A percentile compares a stretch with the other conserved stretches of the same genome.
Evolutionary conservation across 495 filamentous ascomycete species (phyloP).

Genomic region (Penicillium antarcticum): DNA sequence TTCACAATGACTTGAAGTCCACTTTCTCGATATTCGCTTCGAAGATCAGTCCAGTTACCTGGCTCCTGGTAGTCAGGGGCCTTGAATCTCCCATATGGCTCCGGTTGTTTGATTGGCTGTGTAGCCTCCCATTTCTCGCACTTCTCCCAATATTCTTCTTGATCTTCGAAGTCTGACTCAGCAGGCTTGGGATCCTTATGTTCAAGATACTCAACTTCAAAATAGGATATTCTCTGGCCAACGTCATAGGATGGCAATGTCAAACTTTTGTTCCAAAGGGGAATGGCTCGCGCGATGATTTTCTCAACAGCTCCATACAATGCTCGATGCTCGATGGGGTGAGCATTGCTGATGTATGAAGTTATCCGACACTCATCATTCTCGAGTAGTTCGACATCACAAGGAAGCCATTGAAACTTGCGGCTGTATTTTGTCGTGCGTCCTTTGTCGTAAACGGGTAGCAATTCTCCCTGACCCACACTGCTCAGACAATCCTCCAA

Average conservation of each 20-base stretch:
- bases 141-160: neutral
- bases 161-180: neutral
- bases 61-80: neutral
- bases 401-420: conserved; percentile 60
- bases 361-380: conserved; percentile 27
- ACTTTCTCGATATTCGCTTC: conserved; percentile 16
- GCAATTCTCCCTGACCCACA: conserved; percentile 20
- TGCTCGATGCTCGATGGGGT: conserved; percentile 40
- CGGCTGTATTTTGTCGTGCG: conserved; percentile 1
- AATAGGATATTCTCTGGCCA: conserved; percentile 14
- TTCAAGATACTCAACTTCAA: conserved; percentile 12
- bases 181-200: conserved; percentile 2
- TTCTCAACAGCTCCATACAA: conserved; percentile 53
- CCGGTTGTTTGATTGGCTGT: conserved; percentile 27
- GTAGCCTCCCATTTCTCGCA: neutral
- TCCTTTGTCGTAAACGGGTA: neutral
- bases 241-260: neutral
- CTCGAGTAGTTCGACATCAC: conserved; percentile 43
- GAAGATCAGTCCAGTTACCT: conserved; percentile 22
- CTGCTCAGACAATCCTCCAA: conserved; percentile 38
- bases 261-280: conserved; percentile 46
- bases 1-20: conserved; percentile 65
- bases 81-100: conserved; percentile 28
- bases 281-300: conserved; percentile 46
- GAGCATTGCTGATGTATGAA: conserved; percentile 61